Evolutionary conservation across 345 rosid species (phyloP), one percentile per base, ranked within the genome.

Genomic region (Syzygium oleosum): DNA sequence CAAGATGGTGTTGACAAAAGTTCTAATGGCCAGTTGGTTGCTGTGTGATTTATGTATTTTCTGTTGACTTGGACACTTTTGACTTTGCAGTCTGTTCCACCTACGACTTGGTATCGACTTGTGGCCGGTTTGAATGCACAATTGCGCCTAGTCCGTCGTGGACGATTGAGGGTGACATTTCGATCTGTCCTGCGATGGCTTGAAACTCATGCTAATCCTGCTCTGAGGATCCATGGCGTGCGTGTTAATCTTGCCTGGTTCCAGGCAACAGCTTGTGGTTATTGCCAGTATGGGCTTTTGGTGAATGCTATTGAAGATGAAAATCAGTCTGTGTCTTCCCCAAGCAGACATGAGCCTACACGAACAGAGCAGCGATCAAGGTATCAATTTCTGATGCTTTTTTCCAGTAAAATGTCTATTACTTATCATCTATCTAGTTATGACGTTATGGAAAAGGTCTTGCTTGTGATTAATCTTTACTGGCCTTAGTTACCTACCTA

Each of bases 101-200:
- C 99, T 41, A 97, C 99, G 58, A 94, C 94, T 56, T 98, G 99
- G 98, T 98, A 95, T 87, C 94, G 99, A 63, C 92, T 97, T 92
- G 97, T 95, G 90, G 98, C 99, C 89, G 99, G 99, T 94, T 92
- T 98, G 91, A 98, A 96, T 95, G 98, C 97, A 85, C 99, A 96
- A 88, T 88, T 97, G 86, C 98, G 99, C 86, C 92, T 97, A 86
- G 99, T 98, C 94, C 92, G 93, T 52, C 94, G 95, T 88, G 99
- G 99, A 87, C 92, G 95, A 86, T 90, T 98, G 78, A 91, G 90
- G 90, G 91, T 90, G 63, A 94, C 99, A 84, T 95, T 97, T 89
- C 91, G 91, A 87, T 90, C 96, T 84, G 94, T 97, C 87, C 88
- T 97, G 61, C 93, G 61, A 89, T 98, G 99, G 99, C 93, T 98